Base-by-base conservation (phyloP, 352 stramenopile species). In the Phytophthora pini region DNA sequence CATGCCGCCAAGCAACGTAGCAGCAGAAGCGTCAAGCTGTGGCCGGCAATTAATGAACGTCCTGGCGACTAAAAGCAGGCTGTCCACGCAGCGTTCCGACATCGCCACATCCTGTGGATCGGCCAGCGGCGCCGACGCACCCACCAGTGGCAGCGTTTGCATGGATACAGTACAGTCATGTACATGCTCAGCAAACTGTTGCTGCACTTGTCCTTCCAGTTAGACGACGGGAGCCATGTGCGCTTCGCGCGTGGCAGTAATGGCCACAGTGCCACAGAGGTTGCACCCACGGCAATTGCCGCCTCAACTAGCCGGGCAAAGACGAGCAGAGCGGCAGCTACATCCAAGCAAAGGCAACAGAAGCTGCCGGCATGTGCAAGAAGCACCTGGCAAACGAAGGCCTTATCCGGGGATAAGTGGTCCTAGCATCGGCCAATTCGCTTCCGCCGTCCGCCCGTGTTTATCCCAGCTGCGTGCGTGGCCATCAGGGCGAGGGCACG, bases 1-100 rank as follows among this genome's bases (percentile, higher is more conserved):
- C 40, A 52, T 15, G 53, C 34, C 22, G 8, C 24, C 34, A 56
- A 48, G n/a, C 46, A 40, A 56, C 22, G 29, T 45, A 22, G 52
- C 46, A 24, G 12, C 44, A 62, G 20, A 29, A 2, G 45, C 24
- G 54, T 29, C 43, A 45, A 65, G 29, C 46, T 50, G 36, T 50
- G 24, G 40, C 15, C 55, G 32, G 20, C 40, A 36, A 51, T 24
- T 56, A 49, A 49, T 47, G 11, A 56, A 24, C 5, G 5, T 26
- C 12, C 7, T 5, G 20, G 26, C 29, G 38, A 53, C 17, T 63
- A 62, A 61, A 62, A 57, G 53, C 53, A 64, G 61, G 61, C 46
- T 69, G 61, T 69, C 53, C 61, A 64, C 53, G 12, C n/a, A 24
- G 36, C 43, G 9, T 61, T 67, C 58, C 58, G 40, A 52, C 49